Base-by-base conservation (phyloP, 805 yeast genomes). In the Lipomyces yamadae region DNA sequence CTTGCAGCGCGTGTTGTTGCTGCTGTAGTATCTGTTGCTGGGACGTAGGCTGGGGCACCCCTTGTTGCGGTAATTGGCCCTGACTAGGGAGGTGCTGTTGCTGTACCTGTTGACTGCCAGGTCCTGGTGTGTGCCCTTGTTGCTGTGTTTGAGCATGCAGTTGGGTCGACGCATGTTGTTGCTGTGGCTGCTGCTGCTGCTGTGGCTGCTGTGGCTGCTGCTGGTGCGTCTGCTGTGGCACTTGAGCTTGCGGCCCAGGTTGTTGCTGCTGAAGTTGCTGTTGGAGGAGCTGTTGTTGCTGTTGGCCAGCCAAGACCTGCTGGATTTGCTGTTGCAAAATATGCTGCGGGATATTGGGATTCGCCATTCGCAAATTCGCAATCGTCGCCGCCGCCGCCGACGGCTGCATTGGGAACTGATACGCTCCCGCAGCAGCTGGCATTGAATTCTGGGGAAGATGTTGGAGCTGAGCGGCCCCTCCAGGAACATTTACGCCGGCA, bases 261-360 rank as follows among this genome's bases (percentile, higher is more conserved):
- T 56, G 54, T 52, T 39, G 63, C 42, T 61, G 66, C n/a, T 60
- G 61, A 11, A 24, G 45, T 42, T 61, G 64, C 8, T 57, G 64
- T 34, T 52, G 32, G 7, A 33, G 53, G 30, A 61, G 62, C 37
- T 37, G 59, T 24, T 39, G 60, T 33, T 63, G 67, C 4, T 59
- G 67, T 34, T 62, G 68, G 24, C n/a, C 35, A 10, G 61, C 61
- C 32, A 58, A 18, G 5, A 63, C 66, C n/a, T 67, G 70, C 52
- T 64, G 65, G 5, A 62, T 18, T 42, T 64, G 69, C 48, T 66
- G 69, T 32, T 65, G 69, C 37, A 63, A 18, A 4, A 63, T 37
- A 55, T 66, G 67, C 59, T 55, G 69, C 5, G 67, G 67, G 7
- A 63, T 42, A 35, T 61, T 66, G 15, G 62, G 67, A 34, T 58